Conservation (phyloP, 345 rosid species). For the Hevea brasiliensis region DNA sequence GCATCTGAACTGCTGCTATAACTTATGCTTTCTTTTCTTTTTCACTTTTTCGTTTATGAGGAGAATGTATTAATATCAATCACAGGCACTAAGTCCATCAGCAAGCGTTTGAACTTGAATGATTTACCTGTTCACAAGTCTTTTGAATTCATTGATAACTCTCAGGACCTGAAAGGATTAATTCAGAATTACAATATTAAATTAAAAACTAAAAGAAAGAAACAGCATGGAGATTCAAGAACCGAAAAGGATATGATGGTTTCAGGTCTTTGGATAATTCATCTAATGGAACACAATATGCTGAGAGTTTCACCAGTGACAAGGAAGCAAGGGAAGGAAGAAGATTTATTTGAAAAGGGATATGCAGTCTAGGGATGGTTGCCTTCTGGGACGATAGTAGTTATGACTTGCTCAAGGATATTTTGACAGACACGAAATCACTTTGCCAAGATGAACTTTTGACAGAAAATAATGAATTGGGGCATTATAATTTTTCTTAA, state of each 20-base stretch:
- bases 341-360: constrained; percentile 1
- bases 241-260: background rate
- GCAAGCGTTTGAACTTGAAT: background rate
- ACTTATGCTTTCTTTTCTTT: too few relatives aligned
- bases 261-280: constrained; percentile 1
- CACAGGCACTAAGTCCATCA: constrained; percentile 10
- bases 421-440: constrained; percentile 22
- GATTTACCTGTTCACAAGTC: constrained; percentile 2
- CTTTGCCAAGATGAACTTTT: background rate
- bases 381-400: constrained; percentile 29
- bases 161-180: constrained; percentile 17
- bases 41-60: background rate
- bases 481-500: constrained; percentile 1
- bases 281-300: background rate
- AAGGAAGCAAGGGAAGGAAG: constrained; percentile 5
- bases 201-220: background rate
- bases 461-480: constrained; percentile 5
- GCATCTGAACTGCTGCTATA: too few relatives aligned
- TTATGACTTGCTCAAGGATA: constrained; percentile 22
- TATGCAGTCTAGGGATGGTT: constrained; percentile 33
- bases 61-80: background rate
- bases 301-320: background rate
- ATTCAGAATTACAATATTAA: background rate
- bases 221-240: too few relatives aligned
- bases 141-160: constrained; percentile 9